Percentiles rank a stretch among this genome's conserved stretches.
These are phyloP conservation scores for Dittrichia graveolens DNA, from an alignment of 129 eudicot genomes.

Conservation along the genomic window DNA sequence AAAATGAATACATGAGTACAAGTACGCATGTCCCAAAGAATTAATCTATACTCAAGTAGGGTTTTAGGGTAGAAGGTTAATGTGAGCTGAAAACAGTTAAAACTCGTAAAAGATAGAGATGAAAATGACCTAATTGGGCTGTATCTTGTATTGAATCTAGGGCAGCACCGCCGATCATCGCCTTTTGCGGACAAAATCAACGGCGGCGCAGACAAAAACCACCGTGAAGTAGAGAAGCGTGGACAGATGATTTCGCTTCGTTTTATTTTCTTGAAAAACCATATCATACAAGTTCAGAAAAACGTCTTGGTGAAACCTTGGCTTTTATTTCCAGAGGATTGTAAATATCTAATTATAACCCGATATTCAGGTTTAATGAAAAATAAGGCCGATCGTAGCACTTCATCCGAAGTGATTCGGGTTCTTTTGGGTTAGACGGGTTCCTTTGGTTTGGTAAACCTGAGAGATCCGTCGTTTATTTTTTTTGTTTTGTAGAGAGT, in stretches of 20 bases:
- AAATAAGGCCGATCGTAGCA: too few species aligned
- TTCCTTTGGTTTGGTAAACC: too few species aligned
- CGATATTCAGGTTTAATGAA: too few species aligned
- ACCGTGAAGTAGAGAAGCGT: neutral
- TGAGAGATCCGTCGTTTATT: too few species aligned
- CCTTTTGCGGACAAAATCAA: neutral
- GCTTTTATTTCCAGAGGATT: too few species aligned
- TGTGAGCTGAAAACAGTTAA: slow-evolving; percentile 3
- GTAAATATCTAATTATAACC: too few species aligned
- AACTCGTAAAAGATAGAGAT: slow-evolving; percentile 4
- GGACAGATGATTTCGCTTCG: neutral
- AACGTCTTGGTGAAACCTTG: too few species aligned
- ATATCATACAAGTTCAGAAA: too few species aligned
- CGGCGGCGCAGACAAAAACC: neutral
- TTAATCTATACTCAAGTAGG: neutral
- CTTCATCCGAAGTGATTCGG: too few species aligned
- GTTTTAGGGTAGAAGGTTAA: slow-evolving; percentile 16
- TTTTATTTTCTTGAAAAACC: neutral
- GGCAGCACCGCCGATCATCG: slow-evolving; percentile 21
- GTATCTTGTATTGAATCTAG: slow-evolving; percentile 22
- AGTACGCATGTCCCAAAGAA: neutral
- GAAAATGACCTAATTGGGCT: slow-evolving; percentile 15
- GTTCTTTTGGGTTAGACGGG: too few species aligned
- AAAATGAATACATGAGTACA: neutral
- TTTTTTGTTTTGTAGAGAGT: too few species aligned